Percentiles rank a stretch among this genome's conserved stretches.
Evolutionary conservation across 1,284 basidiomycete species (phyloP).

Genomic region (Moesziomyces sp.): DNA sequence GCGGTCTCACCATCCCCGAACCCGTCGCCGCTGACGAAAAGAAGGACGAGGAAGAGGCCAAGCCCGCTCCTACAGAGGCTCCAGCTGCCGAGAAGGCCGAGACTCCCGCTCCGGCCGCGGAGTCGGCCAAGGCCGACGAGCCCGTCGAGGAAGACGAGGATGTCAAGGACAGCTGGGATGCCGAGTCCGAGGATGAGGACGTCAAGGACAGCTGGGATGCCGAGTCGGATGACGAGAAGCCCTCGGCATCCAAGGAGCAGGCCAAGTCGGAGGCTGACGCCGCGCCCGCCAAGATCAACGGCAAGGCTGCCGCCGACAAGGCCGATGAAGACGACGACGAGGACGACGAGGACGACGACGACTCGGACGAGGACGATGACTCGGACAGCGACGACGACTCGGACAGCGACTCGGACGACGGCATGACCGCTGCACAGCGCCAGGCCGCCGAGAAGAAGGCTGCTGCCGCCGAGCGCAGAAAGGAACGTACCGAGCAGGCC

Average conservation of each 20-base stretch:
- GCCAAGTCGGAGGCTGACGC: slow-evolving; percentile 22
- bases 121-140: slow-evolving; percentile 64
- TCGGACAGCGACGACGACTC: slow-evolving; percentile 72
- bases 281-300: slow-evolving; percentile 33
- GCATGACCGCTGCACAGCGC: slow-evolving; percentile 69
- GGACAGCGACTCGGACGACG: slow-evolving; percentile 64
- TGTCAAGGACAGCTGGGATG: slow-evolving; percentile 44
- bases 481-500: slow-evolving; percentile 85
- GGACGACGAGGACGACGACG: slow-evolving; percentile 68
- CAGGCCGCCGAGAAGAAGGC: slow-evolving; percentile 82
- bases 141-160: slow-evolving; percentile 60
- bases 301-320: slow-evolving; percentile 19
- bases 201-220: slow-evolving; percentile 69
- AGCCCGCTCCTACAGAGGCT: slow-evolving; percentile 4
- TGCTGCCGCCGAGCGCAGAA: slow-evolving; percentile 82
- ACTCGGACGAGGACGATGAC: slow-evolving; percentile 71
- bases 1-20: slow-evolving; percentile 47
- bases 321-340: slow-evolving; percentile 11
- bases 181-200: slow-evolving; percentile 61
- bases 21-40: slow-evolving; percentile 30
- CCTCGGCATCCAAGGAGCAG: slow-evolving; percentile 23
- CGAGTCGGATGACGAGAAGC: slow-evolving; percentile 74
- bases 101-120: slow-evolving; percentile 56
- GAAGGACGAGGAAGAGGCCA: slow-evolving; percentile 16
- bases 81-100: slow-evolving; percentile 9